A percentile compares a stretch with the other conserved stretches of the same genome.
These are phyloP conservation scores for Geosmithia putterillii DNA, from an alignment of 2,329 filamentous ascomycete species.

Conservation along the genomic window DNA sequence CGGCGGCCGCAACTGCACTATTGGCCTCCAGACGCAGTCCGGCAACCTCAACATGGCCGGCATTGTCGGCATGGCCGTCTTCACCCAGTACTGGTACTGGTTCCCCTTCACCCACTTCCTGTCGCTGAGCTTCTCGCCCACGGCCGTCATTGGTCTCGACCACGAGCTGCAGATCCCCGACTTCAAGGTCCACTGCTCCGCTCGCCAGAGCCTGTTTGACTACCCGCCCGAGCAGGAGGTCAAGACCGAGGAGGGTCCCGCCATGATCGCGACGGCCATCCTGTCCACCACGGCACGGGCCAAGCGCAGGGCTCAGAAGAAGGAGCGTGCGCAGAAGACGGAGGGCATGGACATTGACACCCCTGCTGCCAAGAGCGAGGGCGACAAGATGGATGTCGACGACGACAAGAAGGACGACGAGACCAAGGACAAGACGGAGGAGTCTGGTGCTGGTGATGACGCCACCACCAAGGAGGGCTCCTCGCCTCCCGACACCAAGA, in stretches of 20 bases:
- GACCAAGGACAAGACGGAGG: slow-evolving; percentile 27
- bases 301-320: slow-evolving; percentile 86
- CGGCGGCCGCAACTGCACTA: slow-evolving; percentile 95
- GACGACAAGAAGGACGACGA: slow-evolving; percentile 32
- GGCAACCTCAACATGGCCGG: slow-evolving; percentile 98
- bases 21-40: slow-evolving; percentile 92
- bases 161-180: slow-evolving; percentile 85
- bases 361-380: slow-evolving; percentile 47
- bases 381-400: slow-evolving; percentile 84
- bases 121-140: slow-evolving; percentile 91
- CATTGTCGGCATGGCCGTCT: slow-evolving; percentile 95
- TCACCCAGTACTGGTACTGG: slow-evolving; percentile 99
- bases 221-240: slow-evolving; percentile 95
- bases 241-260: slow-evolving; percentile 85
- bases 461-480: slow-evolving; percentile 45
- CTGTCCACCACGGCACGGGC: slow-evolving; percentile 95
- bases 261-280: slow-evolving; percentile 89
- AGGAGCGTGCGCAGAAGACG: slow-evolving; percentile 76
- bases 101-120: slow-evolving; percentile 98
- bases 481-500: slow-evolving; percentile 49
- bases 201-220: slow-evolving; percentile 89
- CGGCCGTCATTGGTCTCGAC: slow-evolving; percentile 88
- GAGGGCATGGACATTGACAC: slow-evolving; percentile 86
- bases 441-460: slow-evolving; percentile 46
- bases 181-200: slow-evolving; percentile 94